Evolutionary conservation across 2,329 filamentous ascomycete genomes (phyloP).

Genomic region (Paracoccidioides brasiliensis): DNA sequence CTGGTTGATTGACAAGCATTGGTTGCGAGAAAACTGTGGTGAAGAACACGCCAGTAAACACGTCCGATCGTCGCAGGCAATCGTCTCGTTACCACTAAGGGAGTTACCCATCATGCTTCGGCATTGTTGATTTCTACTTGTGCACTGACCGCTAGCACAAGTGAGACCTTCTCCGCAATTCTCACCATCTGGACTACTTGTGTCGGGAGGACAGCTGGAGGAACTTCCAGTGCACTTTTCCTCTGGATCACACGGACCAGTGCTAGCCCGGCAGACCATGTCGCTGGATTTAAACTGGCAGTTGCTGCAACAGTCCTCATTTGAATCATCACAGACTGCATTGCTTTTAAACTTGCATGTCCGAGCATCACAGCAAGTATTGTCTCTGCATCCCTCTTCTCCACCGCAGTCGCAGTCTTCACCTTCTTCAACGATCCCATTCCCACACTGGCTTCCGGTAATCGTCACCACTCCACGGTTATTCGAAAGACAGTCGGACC

Average conservation of each 20-base stretch:
- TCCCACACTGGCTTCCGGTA: slow-evolving; percentile 76
- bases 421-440: slow-evolving; percentile 87
- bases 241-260: slow-evolving; percentile 68
- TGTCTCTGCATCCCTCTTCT: slow-evolving; percentile 52
- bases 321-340: slow-evolving; percentile 57
- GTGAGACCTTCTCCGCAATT: slow-evolving; percentile 55
- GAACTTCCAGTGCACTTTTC: slow-evolving; percentile 67
- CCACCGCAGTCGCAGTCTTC: slow-evolving; percentile 97
- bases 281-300: slow-evolving; percentile 39
- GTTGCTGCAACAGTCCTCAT: slow-evolving; percentile 33
- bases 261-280: slow-evolving; percentile 68
- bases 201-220: slow-evolving; percentile 61
- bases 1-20: slow-evolving; percentile 63
- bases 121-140: slow-evolving; percentile 81
- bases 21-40: slow-evolving; percentile 50
- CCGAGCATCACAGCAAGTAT: slow-evolving; percentile 68
- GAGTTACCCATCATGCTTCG: slow-evolving; percentile 66
- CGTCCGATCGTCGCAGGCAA: slow-evolving; percentile 58
- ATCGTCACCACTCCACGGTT: slow-evolving; percentile 76
- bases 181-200: slow-evolving; percentile 54
- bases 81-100: slow-evolving; percentile 61
- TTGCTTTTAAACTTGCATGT: slow-evolving; percentile 73
- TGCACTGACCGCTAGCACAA: slow-evolving; percentile 91
- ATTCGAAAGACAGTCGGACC: slow-evolving; percentile 63
- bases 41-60: slow-evolving; percentile 68